Evolutionary conservation across 2,329 filamentous ascomycete genomes (phyloP).

Genomic region (Fusarium sp.): DNA sequence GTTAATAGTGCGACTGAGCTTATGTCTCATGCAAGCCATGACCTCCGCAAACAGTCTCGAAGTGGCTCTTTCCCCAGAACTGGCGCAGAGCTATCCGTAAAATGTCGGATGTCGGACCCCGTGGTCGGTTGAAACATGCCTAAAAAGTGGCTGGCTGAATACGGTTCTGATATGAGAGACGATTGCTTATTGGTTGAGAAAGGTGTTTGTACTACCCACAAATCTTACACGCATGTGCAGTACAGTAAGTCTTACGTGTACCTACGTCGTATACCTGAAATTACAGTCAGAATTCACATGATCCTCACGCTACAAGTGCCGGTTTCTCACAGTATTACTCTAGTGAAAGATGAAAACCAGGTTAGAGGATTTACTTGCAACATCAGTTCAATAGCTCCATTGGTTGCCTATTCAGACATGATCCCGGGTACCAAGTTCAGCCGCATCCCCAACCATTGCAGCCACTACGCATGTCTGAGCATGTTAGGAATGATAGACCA

Average conservation of each 20-base stretch:
- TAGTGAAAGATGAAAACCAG: no score
- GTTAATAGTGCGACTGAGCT: not conserved
- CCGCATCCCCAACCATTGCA: not conserved
- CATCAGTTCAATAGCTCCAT: not conserved
- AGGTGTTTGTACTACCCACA: not conserved
- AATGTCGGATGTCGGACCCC: not conserved
- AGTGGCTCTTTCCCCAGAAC: not conserved
- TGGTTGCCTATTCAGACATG: not conserved
- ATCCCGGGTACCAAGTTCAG: not conserved
- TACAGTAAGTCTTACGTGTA: conserved; percentile 1
- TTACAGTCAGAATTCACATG: not conserved
- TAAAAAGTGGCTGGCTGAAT: conserved; percentile 2
- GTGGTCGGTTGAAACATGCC: not conserved
- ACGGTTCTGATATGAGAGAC: not conserved
- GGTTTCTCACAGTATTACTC: no score
- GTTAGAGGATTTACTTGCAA: not conserved
- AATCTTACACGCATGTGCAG: not conserved
- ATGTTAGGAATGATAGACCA: not conserved
- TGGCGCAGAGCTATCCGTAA: not conserved
- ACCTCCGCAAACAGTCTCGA: conserved; percentile 7
- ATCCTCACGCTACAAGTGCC: no score
- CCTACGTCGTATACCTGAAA: not conserved
- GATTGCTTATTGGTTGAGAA: not conserved
- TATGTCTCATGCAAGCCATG: not conserved
- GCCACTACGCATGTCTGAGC: conserved; percentile 3